Evolutionary conservation across 495 filamentous ascomycete species (phyloP).

Genomic region (Penicillium argentinense): DNA sequence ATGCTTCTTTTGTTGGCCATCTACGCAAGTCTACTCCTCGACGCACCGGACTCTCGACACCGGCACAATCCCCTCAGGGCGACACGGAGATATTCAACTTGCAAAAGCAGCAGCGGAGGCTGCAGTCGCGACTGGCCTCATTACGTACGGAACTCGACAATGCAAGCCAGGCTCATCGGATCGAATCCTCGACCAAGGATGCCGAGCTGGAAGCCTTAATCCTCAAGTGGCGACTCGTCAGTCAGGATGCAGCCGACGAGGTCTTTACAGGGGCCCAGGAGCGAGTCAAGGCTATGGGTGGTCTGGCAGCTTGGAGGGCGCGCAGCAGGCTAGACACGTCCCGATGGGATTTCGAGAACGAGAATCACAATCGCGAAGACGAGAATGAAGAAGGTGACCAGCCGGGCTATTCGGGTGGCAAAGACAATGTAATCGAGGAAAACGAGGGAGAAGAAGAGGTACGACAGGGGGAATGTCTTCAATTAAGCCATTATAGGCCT

Average conservation of each 20-base stretch:
- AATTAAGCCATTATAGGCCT: too few species aligned
- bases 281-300: slow-evolving; percentile 53
- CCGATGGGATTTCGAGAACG: slow-evolving; percentile 31
- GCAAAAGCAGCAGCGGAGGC: slow-evolving; percentile 32
- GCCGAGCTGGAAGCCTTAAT: slow-evolving; percentile 49
- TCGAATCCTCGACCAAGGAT: slow-evolving; percentile 47
- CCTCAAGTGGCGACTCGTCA: slow-evolving; percentile 46
- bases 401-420: slow-evolving; percentile 18
- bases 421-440: slow-evolving; percentile 14
- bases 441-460: slow-evolving; percentile 40
- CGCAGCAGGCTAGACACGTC: slow-evolving; percentile 39
- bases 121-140: slow-evolving; percentile 33
- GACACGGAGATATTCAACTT: slow-evolving; percentile 28
- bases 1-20: background rate
- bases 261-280: slow-evolving; percentile 45
- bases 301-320: slow-evolving; percentile 54
- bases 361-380: slow-evolving; percentile 24
- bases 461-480: slow-evolving; percentile 7
- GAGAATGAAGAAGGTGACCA: slow-evolving; percentile 28
- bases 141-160: slow-evolving; percentile 45
- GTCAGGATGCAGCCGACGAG: slow-evolving; percentile 53
- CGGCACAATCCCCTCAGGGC: slow-evolving; percentile 5
- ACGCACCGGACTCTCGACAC: slow-evolving; percentile 1
- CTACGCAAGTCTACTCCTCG: slow-evolving; percentile 2
- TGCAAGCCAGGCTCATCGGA: slow-evolving; percentile 47